phyloP scores from a whole-genome alignment of 345 rosid genomes.

The Populus alba region DNA sequence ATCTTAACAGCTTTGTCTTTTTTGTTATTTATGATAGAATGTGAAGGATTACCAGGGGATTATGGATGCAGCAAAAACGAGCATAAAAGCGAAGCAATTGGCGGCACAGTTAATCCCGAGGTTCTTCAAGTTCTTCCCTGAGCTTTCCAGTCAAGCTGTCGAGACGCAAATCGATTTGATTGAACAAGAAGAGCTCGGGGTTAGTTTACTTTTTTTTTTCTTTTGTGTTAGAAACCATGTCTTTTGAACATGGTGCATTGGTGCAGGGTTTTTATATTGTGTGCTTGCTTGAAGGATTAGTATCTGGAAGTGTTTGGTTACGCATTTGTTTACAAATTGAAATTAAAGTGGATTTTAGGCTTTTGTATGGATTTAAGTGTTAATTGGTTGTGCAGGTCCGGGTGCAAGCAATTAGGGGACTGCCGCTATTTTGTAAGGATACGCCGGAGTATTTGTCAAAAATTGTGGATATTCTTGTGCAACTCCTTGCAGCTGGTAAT shows the following conservation, averaged over 20 bases:
- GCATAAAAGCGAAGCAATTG: slow-evolving; percentile 83
- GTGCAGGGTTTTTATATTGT: neutral
- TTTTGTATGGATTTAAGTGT: neutral
- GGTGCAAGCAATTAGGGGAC: slow-evolving; percentile 95
- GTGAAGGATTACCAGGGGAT: slow-evolving; percentile 87
- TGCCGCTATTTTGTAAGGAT: slow-evolving; percentile 94
- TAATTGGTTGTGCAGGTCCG: slow-evolving; percentile 52
- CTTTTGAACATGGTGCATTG: neutral
- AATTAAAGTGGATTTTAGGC: neutral
- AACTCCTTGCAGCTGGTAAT: slow-evolving; percentile 71
- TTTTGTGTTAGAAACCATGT: neutral
- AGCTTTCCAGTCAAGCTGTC: slow-evolving; percentile 60
- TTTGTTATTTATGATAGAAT: slow-evolving; percentile 40
- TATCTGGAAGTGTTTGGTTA: neutral
- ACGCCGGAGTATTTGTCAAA: slow-evolving; percentile 70
- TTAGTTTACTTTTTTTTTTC: slow-evolving; percentile 25
- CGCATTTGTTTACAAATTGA: neutral
- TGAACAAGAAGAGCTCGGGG: slow-evolving; percentile 93
- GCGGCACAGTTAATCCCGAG: slow-evolving; percentile 98
- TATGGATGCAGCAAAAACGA: slow-evolving; percentile 68
- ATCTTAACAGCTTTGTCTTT: neutral
- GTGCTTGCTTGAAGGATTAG: neutral
- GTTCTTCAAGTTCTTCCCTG: slow-evolving; percentile 94
- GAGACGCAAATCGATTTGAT: slow-evolving; percentile 81
- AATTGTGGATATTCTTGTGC: slow-evolving; percentile 84